These are phyloP conservation scores for Vitis riparia DNA, from an alignment of 164 flowering plant species.

Conservation along the genomic window DNA sequence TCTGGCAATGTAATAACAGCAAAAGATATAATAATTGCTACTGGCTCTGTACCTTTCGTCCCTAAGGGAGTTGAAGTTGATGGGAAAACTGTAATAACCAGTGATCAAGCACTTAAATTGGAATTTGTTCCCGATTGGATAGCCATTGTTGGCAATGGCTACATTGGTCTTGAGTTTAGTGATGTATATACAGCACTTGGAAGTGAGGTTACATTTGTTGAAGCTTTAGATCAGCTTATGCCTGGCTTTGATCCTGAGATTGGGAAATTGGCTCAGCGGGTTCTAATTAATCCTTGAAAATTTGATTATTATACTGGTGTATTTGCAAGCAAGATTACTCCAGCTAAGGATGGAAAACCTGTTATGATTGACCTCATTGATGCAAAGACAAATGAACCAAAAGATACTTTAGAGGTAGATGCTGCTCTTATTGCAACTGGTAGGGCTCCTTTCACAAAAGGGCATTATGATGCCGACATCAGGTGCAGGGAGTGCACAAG, in stretches of 20 bases:
- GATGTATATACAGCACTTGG: slow-evolving; percentile 99
- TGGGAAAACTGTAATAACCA: slow-evolving; percentile 95
- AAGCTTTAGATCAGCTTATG: slow-evolving; percentile 98
- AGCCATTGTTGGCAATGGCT: slow-evolving; percentile 98
- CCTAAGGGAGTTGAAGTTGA: slow-evolving; percentile 99
- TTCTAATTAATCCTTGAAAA: slow-evolving; percentile 88
- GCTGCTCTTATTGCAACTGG: too few species aligned
- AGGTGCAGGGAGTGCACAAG: too few species aligned
- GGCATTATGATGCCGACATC: too few species aligned
- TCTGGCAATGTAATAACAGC: slow-evolving; percentile 74
- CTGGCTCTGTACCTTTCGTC: slow-evolving; percentile 97
- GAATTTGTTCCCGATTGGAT: slow-evolving; percentile 97
- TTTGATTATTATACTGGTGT: slow-evolving; percentile 95
- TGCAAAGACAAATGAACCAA: slow-evolving; percentile 94
- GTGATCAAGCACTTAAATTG: slow-evolving; percentile 98
- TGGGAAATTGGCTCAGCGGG: slow-evolving; percentile 91
- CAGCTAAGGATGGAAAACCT: slow-evolving; percentile 98
- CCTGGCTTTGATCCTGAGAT: slow-evolving; percentile 99
- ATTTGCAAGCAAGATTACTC: slow-evolving; percentile 89
- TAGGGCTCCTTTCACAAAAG: too few species aligned
- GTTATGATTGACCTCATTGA: slow-evolving; percentile 93
- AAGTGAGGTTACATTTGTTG: slow-evolving; percentile 91
- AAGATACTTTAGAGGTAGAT: slow-evolving; percentile 84
- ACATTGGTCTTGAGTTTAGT: slow-evolving; percentile 98
- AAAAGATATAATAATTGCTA: slow-evolving; percentile 90